Conservation (phyloP, 768 basidiomycete genomes). For the Heimioporus sp. region DNA sequence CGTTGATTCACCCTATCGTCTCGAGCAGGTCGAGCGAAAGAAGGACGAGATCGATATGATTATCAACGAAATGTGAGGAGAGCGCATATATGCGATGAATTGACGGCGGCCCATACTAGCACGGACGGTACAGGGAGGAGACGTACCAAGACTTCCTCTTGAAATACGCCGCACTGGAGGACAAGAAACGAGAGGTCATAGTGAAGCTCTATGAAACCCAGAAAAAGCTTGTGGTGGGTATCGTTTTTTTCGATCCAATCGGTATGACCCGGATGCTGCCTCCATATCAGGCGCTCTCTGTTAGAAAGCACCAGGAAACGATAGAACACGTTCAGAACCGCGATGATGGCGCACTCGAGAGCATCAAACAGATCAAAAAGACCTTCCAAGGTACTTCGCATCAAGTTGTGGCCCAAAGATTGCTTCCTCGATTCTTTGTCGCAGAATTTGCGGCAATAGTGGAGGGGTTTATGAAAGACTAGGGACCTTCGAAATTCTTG, state of each 20-base stretch:
- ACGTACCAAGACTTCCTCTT: slow-evolving; percentile 26
- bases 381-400: slow-evolving; percentile 19
- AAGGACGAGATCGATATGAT: slow-evolving; percentile 16
- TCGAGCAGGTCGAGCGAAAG: slow-evolving; percentile 22
- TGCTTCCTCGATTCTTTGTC: not conserved
- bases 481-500: no score
- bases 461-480: not conserved
- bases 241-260: not conserved
- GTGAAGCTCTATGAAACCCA: slow-evolving; percentile 24
- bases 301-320: slow-evolving; percentile 27
- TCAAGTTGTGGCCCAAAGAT: not conserved
- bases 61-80: slow-evolving; percentile 25
- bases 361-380: slow-evolving; percentile 17
- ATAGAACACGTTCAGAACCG: slow-evolving; percentile 18
- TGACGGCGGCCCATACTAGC: not conserved
- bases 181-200: slow-evolving; percentile 26
- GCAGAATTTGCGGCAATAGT: slow-evolving; percentile 19
- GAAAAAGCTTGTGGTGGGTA: slow-evolving; percentile 25
- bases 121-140: slow-evolving; percentile 17
- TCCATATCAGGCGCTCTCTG: slow-evolving; percentile 17
- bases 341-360: slow-evolving; percentile 25
- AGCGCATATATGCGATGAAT: slow-evolving; percentile 5
- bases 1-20: not conserved
- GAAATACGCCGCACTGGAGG: slow-evolving; percentile 22
- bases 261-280: no score